Base-by-base conservation (phyloP, 108 stramenopile species). In the Conticribra weissflogii region DNA sequence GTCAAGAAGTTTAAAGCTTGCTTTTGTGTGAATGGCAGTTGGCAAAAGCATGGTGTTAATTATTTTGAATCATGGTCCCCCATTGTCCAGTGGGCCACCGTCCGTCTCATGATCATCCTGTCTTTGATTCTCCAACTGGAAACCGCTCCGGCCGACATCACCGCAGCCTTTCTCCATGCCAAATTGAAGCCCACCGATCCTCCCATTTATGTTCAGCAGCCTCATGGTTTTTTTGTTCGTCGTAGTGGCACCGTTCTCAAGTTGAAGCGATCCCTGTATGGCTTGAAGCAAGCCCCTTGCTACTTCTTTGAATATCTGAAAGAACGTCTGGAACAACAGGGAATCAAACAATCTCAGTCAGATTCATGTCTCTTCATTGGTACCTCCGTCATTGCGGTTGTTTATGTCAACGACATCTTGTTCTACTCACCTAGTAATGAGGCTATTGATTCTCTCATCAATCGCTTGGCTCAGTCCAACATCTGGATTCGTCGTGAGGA, bases 361-460 rank as follows among this genome's bases (percentile, higher is more conserved):
- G 84, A 82, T 47, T 79, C 76, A 8, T 86, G 85, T 33, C 54
- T 86, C 22, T 77, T 83, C 27, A 16, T 71, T 23, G 31, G 54
- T 1, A 29, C 44, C 2, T 56, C 56, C 9, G 27, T 79, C 0
- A 59, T 84, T 14, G 41, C 68, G 14, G 47, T 83, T 1, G 9
- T 62, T 0, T 86, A 64, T 41, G 36, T 41, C 36, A 12, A 41
- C 12, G 36, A 41, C 12, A 5, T 41, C 12, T 12, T 41, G 8
- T 9, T 41, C 36, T 41, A 41, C 36, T 41, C 36, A 5, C 5
- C 8, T 5, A 41, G 12, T 12, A 5, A 57, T 14, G 59, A 5
- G 3, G 25, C 25, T 16, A 45, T 69, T 1, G 51, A 69, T 0
- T 45, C 19, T 0, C 33, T 62, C 30, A 57, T 77, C 27, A 23